phyloP scores from a whole-genome alignment of 1,284 basidiomycete genomes.

The Inonotus obliquus region DNA sequence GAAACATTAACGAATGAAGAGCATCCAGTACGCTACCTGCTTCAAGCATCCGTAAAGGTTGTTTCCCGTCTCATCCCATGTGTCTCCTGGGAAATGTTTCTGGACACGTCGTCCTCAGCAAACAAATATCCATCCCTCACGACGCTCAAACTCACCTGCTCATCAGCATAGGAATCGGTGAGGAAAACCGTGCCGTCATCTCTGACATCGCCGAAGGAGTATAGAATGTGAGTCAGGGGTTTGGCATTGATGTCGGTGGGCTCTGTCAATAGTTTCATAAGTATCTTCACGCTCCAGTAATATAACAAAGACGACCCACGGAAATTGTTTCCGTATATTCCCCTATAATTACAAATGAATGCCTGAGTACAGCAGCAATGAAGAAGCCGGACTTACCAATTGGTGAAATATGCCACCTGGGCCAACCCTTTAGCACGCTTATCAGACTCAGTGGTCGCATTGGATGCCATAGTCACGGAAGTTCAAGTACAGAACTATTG shows the following conservation, averaged over 20 bases:
- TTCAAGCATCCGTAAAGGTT: slow-evolving; percentile 88
- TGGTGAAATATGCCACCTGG: slow-evolving; percentile 62
- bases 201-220: slow-evolving; percentile 81
- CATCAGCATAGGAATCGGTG: slow-evolving; percentile 81
- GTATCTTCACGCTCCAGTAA: slow-evolving; percentile 3
- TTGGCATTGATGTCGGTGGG: slow-evolving; percentile 52
- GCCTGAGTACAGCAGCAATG: slow-evolving; percentile 3
- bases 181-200: slow-evolving; percentile 61
- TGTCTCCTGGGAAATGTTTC: slow-evolving; percentile 65
- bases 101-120: slow-evolving; percentile 25
- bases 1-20: not conserved
- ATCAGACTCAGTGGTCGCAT: slow-evolving; percentile 36
- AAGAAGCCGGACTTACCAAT: slow-evolving; percentile 38
- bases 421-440: slow-evolving; percentile 47
- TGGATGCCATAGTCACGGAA: slow-evolving; percentile 14
- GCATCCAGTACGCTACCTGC: slow-evolving; percentile 43
- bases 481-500: not conserved
- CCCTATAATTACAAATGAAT: slow-evolving; percentile 41
- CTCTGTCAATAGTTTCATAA: slow-evolving; percentile 34
- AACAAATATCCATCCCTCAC: not conserved
- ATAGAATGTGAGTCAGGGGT: slow-evolving; percentile 74
- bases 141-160: slow-evolving; percentile 48
- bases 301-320: slow-evolving; percentile 36
- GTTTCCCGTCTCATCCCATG: slow-evolving; percentile 59
- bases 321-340: slow-evolving; percentile 80